Evolutionary conservation across 768 basidiomycete genomes (phyloP).

Genomic region (Termitomyces sp.): DNA sequence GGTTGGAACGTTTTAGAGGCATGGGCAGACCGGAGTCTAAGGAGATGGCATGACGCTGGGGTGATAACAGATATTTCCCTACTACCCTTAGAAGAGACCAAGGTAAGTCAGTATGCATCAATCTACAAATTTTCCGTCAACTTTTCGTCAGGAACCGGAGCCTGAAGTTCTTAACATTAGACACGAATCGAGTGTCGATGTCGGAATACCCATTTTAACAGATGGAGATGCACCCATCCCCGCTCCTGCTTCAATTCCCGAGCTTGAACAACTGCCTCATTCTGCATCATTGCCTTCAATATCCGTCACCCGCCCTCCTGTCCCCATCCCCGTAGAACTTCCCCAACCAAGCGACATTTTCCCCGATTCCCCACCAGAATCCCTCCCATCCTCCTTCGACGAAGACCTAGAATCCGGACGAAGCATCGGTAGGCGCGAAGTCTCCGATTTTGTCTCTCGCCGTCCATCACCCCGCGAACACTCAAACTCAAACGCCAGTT

Average conservation of each 20-base stretch:
- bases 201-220: slow-evolving; percentile 62
- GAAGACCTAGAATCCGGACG: slow-evolving; percentile 52
- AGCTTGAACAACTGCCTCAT: slow-evolving; percentile 18
- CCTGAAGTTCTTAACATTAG: slow-evolving; percentile 37
- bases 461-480: slow-evolving; percentile 8
- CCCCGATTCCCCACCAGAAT: slow-evolving; percentile 42
- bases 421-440: slow-evolving; percentile 35
- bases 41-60: slow-evolving; percentile 83
- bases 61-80: slow-evolving; percentile 52
- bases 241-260: slow-evolving; percentile 23
- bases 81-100: slow-evolving; percentile 37
- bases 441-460: slow-evolving; percentile 21
- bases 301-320: slow-evolving; percentile 67
- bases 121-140: background rate
- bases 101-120: slow-evolving; percentile 36
- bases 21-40: slow-evolving; percentile 86
- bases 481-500: background rate
- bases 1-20: slow-evolving; percentile 94
- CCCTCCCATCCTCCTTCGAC: slow-evolving; percentile 39
- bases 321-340: slow-evolving; percentile 65
- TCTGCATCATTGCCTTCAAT: slow-evolving; percentile 43
- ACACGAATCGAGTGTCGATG: slow-evolving; percentile 47
- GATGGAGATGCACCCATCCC: slow-evolving; percentile 35
- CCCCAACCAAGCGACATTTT: slow-evolving; percentile 64
- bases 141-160: slow-evolving; percentile 31